phyloP scores from a whole-genome alignment of 345 rosid genomes.

The Acer campestre region DNA sequence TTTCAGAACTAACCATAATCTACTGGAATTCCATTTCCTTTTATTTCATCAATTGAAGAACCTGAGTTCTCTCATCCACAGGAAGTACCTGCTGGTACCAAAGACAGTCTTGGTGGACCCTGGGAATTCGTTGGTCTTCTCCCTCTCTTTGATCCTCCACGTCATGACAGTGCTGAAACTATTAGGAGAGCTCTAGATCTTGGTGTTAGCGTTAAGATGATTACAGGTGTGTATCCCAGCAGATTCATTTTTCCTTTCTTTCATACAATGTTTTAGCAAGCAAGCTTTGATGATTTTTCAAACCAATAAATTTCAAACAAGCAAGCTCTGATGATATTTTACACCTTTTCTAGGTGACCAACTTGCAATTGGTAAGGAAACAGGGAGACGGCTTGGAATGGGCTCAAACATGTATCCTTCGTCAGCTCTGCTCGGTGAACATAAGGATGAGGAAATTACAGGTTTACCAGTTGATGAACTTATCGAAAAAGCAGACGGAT shows the following conservation, averaged over 20 bases:
- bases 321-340: background rate
- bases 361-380: conserved; percentile 90
- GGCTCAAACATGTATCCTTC: conserved; percentile 97
- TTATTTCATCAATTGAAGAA: background rate
- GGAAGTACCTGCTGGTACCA: conserved; percentile 68
- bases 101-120: conserved; percentile 74
- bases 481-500: conserved; percentile 90
- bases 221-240: conserved; percentile 48
- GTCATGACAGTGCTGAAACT: conserved; percentile 78
- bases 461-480: conserved; percentile 68
- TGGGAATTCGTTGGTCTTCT: conserved; percentile 93
- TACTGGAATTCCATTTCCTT: background rate
- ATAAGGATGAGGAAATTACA: conserved; percentile 50
- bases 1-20: background rate
- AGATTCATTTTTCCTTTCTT: background rate
- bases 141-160: conserved; percentile 80
- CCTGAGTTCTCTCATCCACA: conserved; percentile 8
- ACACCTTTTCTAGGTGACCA: conserved; percentile 65
- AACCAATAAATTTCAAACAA: no score
- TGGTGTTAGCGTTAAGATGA: conserved; percentile 79
- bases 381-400: conserved; percentile 98
- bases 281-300: background rate
- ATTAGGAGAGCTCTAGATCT: conserved; percentile 74
- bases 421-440: conserved; percentile 74
- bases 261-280: background rate